These are phyloP conservation scores for Pythium sukuiense DNA, from an alignment of 352 stramenopile species.

Conservation along the genomic window DNA sequence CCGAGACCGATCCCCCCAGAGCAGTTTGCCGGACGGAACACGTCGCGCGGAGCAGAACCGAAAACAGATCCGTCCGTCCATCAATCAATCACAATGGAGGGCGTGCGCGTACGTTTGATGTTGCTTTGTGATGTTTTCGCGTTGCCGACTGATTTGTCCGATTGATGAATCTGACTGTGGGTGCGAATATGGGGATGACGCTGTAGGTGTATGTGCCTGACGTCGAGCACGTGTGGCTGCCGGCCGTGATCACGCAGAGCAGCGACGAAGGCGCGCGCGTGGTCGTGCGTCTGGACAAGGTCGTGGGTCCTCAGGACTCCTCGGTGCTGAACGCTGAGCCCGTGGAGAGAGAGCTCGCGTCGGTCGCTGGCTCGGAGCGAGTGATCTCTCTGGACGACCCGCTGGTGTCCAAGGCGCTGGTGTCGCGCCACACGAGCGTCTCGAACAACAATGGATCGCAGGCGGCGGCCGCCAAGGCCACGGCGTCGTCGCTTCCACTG, in stretches of 20 bases:
- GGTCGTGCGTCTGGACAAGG: slow-evolving; percentile 52
- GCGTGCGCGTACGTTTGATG: slow-evolving; percentile 27
- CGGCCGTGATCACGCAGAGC: slow-evolving; percentile 70
- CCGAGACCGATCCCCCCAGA: neutral
- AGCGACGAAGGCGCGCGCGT: slow-evolving; percentile 48
- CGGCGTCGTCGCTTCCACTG: slow-evolving; percentile 60
- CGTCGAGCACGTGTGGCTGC: slow-evolving; percentile 71
- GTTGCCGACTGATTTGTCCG: neutral
- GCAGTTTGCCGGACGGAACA: neutral
- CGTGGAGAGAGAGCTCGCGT: slow-evolving; percentile 33
- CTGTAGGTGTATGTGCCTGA: slow-evolving; percentile 81
- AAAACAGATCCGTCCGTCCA: too few relatives aligned
- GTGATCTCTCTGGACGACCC: slow-evolving; percentile 73
- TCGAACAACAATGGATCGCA: slow-evolving; percentile 25
- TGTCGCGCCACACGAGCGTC: slow-evolving; percentile 63
- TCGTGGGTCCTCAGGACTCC: slow-evolving; percentile 51
- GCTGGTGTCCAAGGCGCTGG: slow-evolving; percentile 54
- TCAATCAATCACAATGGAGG: slow-evolving; percentile 23
- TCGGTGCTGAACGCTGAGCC: slow-evolving; percentile 28
- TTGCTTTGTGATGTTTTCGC: neutral
- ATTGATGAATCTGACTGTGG: neutral
- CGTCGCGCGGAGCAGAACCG: neutral
- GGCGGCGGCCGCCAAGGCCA: slow-evolving; percentile 27
- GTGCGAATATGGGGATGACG: neutral
- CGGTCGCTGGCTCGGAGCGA: slow-evolving; percentile 43